phyloP scores from a whole-genome alignment of 257 asterid genomes.

The Perilla frutescens region DNA sequence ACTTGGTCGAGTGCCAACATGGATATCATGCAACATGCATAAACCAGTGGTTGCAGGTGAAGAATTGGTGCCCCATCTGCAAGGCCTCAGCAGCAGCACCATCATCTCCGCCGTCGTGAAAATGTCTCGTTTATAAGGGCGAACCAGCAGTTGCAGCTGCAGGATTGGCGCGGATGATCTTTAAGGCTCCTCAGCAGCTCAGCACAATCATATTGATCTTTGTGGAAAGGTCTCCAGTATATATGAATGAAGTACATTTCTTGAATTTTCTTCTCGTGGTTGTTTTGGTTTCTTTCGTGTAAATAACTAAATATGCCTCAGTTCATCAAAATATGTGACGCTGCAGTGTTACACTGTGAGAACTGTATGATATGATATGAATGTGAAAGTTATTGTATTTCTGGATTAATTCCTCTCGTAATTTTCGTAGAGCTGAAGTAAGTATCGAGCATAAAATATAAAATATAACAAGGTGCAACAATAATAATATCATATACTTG shows the following conservation, averaged over 20 bases:
- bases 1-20: slow-evolving; percentile 71
- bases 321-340: too few relatives aligned
- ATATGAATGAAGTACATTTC: background rate
- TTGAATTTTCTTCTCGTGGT: slow-evolving; percentile 6
- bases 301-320: slow-evolving; percentile 19
- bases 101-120: slow-evolving; percentile 31
- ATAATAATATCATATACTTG: too few relatives aligned
- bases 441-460: too few relatives aligned
- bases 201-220: background rate
- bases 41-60: slow-evolving; percentile 71
- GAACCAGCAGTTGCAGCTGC: background rate
- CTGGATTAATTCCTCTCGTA: too few relatives aligned
- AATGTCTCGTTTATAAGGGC: background rate
- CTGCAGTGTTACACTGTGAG: too few relatives aligned
- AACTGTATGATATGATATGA: too few relatives aligned
- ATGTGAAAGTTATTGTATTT: too few relatives aligned
- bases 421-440: too few relatives aligned
- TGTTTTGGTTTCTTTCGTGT: slow-evolving; percentile 19
- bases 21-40: slow-evolving; percentile 70
- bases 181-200: background rate
- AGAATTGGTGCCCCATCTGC: slow-evolving; percentile 98
- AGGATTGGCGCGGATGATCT: background rate
- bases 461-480: too few relatives aligned
- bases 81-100: slow-evolving; percentile 60
- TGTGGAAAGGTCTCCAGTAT: background rate